Evolutionary conservation across 768 basidiomycete genomes (phyloP).

Genomic region (Leucocoprinus sp.): DNA sequence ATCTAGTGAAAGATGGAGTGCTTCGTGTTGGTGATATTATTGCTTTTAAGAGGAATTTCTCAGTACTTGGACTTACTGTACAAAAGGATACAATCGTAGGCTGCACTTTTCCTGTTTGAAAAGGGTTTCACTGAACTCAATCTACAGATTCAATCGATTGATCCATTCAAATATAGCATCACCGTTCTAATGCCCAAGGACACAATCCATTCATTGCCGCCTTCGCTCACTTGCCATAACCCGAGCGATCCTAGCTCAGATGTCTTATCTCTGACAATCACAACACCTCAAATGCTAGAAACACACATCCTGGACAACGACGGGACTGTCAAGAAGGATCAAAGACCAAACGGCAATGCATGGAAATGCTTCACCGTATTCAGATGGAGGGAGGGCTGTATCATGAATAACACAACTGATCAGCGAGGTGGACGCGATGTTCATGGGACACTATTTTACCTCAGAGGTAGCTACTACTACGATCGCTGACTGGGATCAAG

Average conservation of each 20-base stretch:
- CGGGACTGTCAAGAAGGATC: constrained; percentile 34
- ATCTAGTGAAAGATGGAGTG: constrained; percentile 36
- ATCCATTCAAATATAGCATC: constrained; percentile 32
- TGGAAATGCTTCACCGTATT: constrained; percentile 53
- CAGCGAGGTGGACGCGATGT: constrained; percentile 35
- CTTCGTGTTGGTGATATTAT: constrained; percentile 47
- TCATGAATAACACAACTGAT: constrained; percentile 14
- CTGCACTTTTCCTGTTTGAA: not conserved
- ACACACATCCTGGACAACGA: constrained; percentile 42
- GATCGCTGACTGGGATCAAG: constrained; percentile 16
- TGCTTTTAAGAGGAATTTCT: constrained; percentile 43
- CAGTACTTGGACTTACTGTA: constrained; percentile 27
- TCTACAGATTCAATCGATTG: constrained; percentile 37
- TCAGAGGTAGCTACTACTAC: constrained; percentile 34
- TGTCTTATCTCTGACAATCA: constrained; percentile 29
- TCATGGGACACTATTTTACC: constrained; percentile 42
- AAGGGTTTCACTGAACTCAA: not conserved
- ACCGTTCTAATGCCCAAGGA: constrained; percentile 36
- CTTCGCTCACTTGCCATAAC: constrained; percentile 1
- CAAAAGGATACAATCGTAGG: constrained; percentile 51
- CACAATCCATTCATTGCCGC: constrained; percentile 28
- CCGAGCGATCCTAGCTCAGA: constrained; percentile 3
- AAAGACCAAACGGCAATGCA: constrained; percentile 41
- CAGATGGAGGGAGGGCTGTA: constrained; percentile 34
- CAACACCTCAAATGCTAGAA: constrained; percentile 42